phyloP scores from a whole-genome alignment of 2,329 filamentous ascomycete species.

The Zymoseptoria tritici region DNA sequence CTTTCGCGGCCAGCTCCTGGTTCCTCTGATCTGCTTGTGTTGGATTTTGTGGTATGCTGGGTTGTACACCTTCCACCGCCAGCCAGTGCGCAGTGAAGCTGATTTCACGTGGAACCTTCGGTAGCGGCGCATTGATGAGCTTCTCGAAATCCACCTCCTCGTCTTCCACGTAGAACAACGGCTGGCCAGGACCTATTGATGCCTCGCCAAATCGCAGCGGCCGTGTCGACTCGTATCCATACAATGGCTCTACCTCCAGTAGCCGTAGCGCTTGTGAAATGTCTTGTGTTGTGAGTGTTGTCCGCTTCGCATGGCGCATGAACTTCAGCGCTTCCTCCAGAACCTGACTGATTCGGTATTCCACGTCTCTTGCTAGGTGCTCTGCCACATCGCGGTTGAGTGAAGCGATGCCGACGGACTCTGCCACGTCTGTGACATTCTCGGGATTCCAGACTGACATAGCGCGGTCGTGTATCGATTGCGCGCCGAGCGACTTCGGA shows the following conservation, averaged over 20 bases:
- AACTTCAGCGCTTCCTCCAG: slow-evolving; percentile 90
- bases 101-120: slow-evolving; percentile 88
- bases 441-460: slow-evolving; percentile 88
- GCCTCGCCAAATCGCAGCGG: slow-evolving; percentile 89
- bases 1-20: slow-evolving; percentile 83
- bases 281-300: slow-evolving; percentile 80
- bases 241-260: slow-evolving; percentile 88
- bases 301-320: slow-evolving; percentile 86
- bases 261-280: slow-evolving; percentile 77
- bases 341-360: slow-evolving; percentile 89
- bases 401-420: slow-evolving; percentile 80
- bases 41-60: slow-evolving; percentile 92
- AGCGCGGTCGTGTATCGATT: background rate
- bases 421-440: slow-evolving; percentile 90
- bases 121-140: slow-evolving; percentile 89
- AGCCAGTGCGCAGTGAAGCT: slow-evolving; percentile 96
- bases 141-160: slow-evolving; percentile 99
- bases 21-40: slow-evolving; percentile 65
- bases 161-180: slow-evolving; percentile 94
- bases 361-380: slow-evolving; percentile 83
- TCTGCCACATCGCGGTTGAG: slow-evolving; percentile 81
- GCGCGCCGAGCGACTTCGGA: background rate
- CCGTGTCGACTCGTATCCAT: slow-evolving; percentile 89
- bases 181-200: slow-evolving; percentile 84
- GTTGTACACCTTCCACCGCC: slow-evolving; percentile 93